Evolutionary conservation across 352 stramenopile species (phyloP).

Genomic region (Blastocystis sp.): DNA sequence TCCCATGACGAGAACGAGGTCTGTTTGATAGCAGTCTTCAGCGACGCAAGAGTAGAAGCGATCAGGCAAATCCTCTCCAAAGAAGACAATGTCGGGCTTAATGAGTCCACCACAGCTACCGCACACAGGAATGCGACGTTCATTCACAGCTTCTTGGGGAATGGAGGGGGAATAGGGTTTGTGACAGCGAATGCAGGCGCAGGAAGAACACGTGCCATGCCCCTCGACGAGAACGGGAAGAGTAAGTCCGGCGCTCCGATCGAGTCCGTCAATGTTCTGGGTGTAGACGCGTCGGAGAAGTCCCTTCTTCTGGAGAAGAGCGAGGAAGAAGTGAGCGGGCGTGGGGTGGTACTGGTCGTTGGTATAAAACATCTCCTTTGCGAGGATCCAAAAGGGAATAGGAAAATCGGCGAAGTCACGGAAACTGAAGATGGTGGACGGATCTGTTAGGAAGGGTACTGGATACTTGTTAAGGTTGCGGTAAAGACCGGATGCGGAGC

Average conservation of each 20-base stretch:
- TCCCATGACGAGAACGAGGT: slow-evolving; percentile 91
- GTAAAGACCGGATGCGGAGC: slow-evolving; percentile 71
- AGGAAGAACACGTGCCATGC: slow-evolving; percentile 62
- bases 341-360: slow-evolving; percentile 72
- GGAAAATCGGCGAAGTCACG: slow-evolving; percentile 87
- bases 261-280: slow-evolving; percentile 88
- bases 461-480: slow-evolving; percentile 67
- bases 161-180: background rate
- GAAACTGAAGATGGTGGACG: slow-evolving; percentile 83
- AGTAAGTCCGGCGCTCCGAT: background rate
- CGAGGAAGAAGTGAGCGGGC: slow-evolving; percentile 83
- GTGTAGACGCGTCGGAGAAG: slow-evolving; percentile 83
- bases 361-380: slow-evolving; percentile 34
- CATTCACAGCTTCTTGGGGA: background rate
- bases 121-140: background rate
- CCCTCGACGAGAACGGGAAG: background rate
- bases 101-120: slow-evolving; percentile 76
- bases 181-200: slow-evolving; percentile 73
- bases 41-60: slow-evolving; percentile 70
- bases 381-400: slow-evolving; percentile 32
- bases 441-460: slow-evolving; percentile 79
- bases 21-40: slow-evolving; percentile 69
- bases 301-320: slow-evolving; percentile 73
- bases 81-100: slow-evolving; percentile 84
- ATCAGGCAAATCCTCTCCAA: slow-evolving; percentile 80